Base-by-base conservation (phyloP, 495 filamentous ascomycete species). In the Aspergillus carlsbadensis region DNA sequence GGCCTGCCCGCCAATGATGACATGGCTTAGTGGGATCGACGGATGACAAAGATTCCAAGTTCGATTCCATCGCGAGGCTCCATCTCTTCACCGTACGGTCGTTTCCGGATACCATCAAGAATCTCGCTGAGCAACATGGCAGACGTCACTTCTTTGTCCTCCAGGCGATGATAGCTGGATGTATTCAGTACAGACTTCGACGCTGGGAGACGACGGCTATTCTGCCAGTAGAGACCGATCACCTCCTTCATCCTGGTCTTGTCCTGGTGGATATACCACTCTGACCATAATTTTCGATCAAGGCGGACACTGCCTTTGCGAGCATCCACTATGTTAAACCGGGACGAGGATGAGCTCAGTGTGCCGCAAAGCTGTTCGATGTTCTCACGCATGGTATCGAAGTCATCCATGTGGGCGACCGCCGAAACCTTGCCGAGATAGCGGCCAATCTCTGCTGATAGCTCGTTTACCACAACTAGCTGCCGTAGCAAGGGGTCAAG, bases 231-330 rank as follows among this genome's bases (percentile, higher is more conserved):
- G 34, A 77, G 68, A 13, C 76, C 78, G 33, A 89, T 80, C 0
- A 82, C 71, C 26, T 81, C 78, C 52, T 84, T 78, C 56, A 90
- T 81, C 21, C 87, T 79, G n/a, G 77, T 67, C 54, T 82, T 82
- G 62, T 90, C 87, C 60, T 90, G 87, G 56, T 87, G 82, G 31
- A 83, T 81, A 74, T 81, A 90, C 87, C 87, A 90, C 44, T 88
- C 82, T 15, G 71, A 72, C 87, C 87, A 90, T 6, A 80, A 75
- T 7, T 75, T 70, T 21, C 85, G 79, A 46, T 83, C 79, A 5
- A 87, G 70, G 7, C 67, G 64, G 31, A 82, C 81, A 41, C 73
- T 75, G 37, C 81, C 73, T 47, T 77, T 79, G 17, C 78, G 73
- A 11, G 84, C 66, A 61, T 85, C 75, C 8, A 79, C 70, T 1